Evolutionary conservation across 495 filamentous ascomycete species (phyloP).

Genomic region (Venustampulla echinocandica): DNA sequence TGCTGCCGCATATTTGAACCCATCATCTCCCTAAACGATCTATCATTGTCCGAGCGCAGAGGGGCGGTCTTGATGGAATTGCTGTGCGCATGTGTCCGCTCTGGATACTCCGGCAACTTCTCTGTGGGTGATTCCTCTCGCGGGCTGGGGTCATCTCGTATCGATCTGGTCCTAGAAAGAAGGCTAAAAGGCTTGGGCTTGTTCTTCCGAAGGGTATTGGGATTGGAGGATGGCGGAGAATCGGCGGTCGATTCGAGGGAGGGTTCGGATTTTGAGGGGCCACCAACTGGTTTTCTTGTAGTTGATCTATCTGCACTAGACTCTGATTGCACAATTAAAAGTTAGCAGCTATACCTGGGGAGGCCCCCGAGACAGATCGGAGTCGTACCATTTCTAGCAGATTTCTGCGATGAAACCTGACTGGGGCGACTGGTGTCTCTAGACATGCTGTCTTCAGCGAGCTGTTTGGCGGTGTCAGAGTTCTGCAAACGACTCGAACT

Average conservation of each 20-base stretch:
- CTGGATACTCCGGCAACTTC: conserved; percentile 32
- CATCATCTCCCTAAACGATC: conserved; percentile 56
- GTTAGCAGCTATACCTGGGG: conserved; percentile 10
- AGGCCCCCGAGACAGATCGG: conserved; percentile 5
- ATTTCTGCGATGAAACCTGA: conserved; percentile 20
- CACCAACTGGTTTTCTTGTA: conserved; percentile 20
- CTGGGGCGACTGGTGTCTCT: conserved; percentile 17
- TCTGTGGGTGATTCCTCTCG: conserved; percentile 25
- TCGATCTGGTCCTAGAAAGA: conserved; percentile 59
- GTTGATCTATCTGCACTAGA: conserved; percentile 9
- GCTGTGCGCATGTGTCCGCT: conserved; percentile 27
- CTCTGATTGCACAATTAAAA: conserved; percentile 1
- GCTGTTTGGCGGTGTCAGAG: conserved; percentile 1
- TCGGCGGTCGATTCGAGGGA: conserved; percentile 12
- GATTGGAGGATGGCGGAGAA: conserved; percentile 4
- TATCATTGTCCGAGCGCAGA: conserved; percentile 49
- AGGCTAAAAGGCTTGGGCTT: conserved; percentile 52
- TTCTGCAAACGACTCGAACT: conserved; percentile 20
- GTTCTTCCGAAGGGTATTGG: conserved; percentile 27
- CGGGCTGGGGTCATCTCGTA: conserved; percentile 46
- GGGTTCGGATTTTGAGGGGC: conserved; percentile 12
- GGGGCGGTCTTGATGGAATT: conserved; percentile 47
- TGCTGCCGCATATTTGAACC: conserved; percentile 50
- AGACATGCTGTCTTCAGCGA: conserved; percentile 16
- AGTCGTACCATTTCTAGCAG: conserved; percentile 21